Conservation (phyloP, 2,329 filamentous ascomycete species). For the Biscogniauxia marginata region DNA sequence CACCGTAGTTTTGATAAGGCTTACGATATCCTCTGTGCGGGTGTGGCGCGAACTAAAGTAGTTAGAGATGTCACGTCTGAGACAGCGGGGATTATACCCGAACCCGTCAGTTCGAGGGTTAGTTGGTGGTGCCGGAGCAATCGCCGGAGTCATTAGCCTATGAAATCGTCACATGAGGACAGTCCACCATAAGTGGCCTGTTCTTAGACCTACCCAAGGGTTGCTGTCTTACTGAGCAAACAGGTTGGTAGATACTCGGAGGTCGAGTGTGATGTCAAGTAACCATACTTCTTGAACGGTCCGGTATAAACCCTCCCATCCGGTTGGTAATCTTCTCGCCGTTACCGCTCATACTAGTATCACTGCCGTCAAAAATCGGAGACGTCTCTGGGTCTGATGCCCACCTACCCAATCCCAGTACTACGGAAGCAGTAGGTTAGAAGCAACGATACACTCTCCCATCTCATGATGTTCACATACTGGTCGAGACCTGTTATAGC, state of each 20-base stretch:
- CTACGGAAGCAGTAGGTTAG: constrained; percentile 5
- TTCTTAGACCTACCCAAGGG: constrained; percentile 30
- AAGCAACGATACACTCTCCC: not conserved
- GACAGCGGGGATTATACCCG: constrained; percentile 45
- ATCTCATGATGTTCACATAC: constrained; percentile 7
- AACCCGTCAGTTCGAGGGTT: constrained; percentile 36
- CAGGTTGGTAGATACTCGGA: not conserved
- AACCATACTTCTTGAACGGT: constrained; percentile 47
- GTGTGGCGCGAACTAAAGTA: constrained; percentile 19
- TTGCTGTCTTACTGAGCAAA: constrained; percentile 34
- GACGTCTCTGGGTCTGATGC: constrained; percentile 39
- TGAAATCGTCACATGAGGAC: constrained; percentile 13
- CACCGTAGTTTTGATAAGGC: constrained; percentile 36
- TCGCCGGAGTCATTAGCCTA: constrained; percentile 19
- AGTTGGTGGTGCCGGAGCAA: constrained; percentile 24
- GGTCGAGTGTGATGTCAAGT: not conserved
- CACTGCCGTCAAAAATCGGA: constrained; percentile 47
- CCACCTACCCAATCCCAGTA: constrained; percentile 45
- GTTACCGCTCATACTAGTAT: constrained; percentile 41
- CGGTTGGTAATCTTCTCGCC: constrained; percentile 27
- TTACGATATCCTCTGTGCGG: constrained; percentile 20
- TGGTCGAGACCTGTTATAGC: constrained; percentile 28
- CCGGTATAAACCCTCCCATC: constrained; percentile 31
- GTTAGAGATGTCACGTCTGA: constrained; percentile 42
- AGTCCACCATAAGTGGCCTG: constrained; percentile 23